Evolutionary conservation across 2,329 filamentous ascomycete genomes (phyloP).

Genomic region (Colletotrichum nymphaeae): DNA sequence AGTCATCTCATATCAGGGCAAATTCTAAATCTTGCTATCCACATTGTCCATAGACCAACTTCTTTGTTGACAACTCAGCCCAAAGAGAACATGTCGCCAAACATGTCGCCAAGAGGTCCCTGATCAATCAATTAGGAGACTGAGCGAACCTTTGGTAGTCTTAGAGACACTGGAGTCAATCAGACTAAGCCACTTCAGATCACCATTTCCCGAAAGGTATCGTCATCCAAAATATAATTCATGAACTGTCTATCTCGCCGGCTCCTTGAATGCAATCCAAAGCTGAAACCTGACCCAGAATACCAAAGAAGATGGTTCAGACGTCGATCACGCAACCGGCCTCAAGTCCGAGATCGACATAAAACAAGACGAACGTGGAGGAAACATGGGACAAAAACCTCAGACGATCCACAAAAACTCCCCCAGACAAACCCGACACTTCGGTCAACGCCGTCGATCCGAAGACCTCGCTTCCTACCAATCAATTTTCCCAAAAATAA

Average conservation of each 20-base stretch:
- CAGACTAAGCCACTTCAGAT: no score
- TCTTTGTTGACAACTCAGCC: not conserved
- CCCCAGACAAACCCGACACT: not conserved
- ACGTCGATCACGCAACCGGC: not conserved
- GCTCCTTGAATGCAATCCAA: not conserved
- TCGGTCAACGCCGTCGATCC: not conserved
- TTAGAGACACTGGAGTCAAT: no score
- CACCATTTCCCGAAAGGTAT: no score
- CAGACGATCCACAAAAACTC: not conserved
- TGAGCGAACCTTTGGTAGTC: no score
- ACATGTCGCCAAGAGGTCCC: no score
- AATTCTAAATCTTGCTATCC: not conserved
- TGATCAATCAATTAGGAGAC: no score
- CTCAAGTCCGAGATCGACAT: not conserved
- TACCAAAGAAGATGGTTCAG: not conserved
- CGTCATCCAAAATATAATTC: not conserved
- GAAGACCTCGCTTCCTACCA: not conserved
- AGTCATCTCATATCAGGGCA: not conserved
- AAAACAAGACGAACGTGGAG: not conserved
- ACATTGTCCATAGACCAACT: not conserved
- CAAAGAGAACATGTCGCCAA: not conserved
- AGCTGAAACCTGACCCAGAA: not conserved
- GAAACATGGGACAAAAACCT: not conserved
- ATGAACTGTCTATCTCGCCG: accelerated
- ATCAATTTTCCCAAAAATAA: not conserved